phyloP scores from a whole-genome alignment of 2,329 filamentous ascomycete genomes.

The Lasiodiplodia theobromae region DNA sequence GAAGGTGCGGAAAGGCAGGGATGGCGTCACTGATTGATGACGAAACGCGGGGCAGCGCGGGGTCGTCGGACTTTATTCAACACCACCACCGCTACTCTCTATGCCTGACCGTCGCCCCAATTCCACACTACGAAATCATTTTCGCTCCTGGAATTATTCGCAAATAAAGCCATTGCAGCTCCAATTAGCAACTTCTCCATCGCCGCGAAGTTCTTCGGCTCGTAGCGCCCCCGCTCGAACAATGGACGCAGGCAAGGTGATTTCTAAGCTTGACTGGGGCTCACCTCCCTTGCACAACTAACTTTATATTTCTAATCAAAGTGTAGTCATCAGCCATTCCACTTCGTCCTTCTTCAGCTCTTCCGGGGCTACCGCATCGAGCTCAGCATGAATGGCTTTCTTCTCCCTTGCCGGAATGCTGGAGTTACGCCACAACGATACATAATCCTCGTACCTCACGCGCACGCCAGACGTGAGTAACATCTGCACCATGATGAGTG shows the following conservation, averaged over 20 bases:
- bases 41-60: slow-evolving; percentile 11
- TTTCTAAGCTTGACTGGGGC: no score
- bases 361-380: neutral
- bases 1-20: neutral
- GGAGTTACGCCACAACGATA: slow-evolving; percentile 12
- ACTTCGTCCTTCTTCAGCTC: neutral
- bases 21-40: slow-evolving; percentile 3
- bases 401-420: slow-evolving; percentile 3
- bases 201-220: no score
- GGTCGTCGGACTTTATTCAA: neutral
- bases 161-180: no score
- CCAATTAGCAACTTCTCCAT: no score
- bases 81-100: neutral
- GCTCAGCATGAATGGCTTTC: slow-evolving; percentile 2
- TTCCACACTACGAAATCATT: neutral
- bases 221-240: neutral
- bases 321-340: slow-evolving; percentile 2
- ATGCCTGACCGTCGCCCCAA: neutral
- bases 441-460: slow-evolving; percentile 32
- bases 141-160: no score
- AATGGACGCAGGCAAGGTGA: neutral
- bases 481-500: slow-evolving; percentile 40
- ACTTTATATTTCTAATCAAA: neutral
- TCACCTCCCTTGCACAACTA: neutral
- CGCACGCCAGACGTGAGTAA: slow-evolving; percentile 44